Conservation (phyloP, 768 basidiomycete genomes). For the Antrodiella citrinella region DNA sequence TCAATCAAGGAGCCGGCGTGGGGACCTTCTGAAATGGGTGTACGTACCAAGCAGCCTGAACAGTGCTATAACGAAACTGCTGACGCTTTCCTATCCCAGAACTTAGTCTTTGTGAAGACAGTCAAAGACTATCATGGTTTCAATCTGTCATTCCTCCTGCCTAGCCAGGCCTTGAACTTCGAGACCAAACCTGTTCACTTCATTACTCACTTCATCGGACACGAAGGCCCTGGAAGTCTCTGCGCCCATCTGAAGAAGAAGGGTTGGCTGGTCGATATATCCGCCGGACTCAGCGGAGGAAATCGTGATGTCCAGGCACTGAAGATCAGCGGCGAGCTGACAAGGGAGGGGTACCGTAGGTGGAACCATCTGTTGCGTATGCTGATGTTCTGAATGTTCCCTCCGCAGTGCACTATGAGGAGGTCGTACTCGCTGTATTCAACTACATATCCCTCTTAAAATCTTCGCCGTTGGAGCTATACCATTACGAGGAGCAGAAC, state of each 20-base stretch:
- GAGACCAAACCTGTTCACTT: constrained; percentile 32
- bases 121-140: constrained; percentile 36
- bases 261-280: constrained; percentile 31
- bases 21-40: constrained; percentile 14
- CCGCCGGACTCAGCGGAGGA: constrained; percentile 27
- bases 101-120: constrained; percentile 35
- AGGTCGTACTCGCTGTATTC: constrained; percentile 34
- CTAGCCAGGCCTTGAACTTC: constrained; percentile 32
- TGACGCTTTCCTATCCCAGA: constrained; percentile 14
- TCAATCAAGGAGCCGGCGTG: constrained; percentile 14
- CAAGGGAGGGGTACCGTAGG: constrained; percentile 41
- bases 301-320: constrained; percentile 30
- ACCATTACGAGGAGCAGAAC: constrained; percentile 36
- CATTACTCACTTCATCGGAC: constrained; percentile 40
- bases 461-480: constrained; percentile 14
- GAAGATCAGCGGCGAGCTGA: constrained; percentile 36
- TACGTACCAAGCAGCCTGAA: constrained; percentile 2
- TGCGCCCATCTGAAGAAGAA: constrained; percentile 40
- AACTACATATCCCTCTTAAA: constrained; percentile 29
- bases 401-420: constrained; percentile 30
- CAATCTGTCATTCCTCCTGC: constrained; percentile 27
- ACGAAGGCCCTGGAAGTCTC: constrained; percentile 44
- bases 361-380: constrained; percentile 1
- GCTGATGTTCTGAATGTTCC: constrained; percentile 28
- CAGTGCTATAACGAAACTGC: too few relatives aligned